These are phyloP conservation scores for Haplosporangium sp. DNA, from an alignment of 371 early-diverging fungal genomes.

Conservation along the genomic window DNA sequence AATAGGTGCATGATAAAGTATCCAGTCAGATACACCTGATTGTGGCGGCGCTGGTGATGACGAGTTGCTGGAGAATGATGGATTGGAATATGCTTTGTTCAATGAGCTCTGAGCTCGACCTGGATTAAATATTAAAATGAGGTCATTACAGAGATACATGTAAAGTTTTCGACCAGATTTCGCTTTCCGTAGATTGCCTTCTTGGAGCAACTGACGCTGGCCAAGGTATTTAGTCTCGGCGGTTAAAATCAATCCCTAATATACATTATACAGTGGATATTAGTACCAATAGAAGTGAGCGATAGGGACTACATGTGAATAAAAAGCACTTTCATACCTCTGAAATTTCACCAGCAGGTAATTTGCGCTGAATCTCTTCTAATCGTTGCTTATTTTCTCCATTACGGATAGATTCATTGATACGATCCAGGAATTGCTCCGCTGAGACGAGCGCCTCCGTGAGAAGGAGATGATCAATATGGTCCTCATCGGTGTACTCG, in stretches of 20 bases:
- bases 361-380: conserved; percentile 71
- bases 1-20: conserved; percentile 37
- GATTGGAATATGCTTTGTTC: conserved; percentile 18
- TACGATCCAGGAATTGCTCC: conserved; percentile 76
- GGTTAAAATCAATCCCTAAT: conserved; percentile 65
- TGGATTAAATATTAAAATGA: conserved; percentile 72
- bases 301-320: no score
- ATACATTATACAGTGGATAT: background rate
- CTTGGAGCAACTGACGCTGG: conserved; percentile 80
- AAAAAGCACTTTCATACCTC: conserved; percentile 55
- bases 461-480: conserved; percentile 82
- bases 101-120: conserved; percentile 14
- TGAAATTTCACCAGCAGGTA: conserved; percentile 73
- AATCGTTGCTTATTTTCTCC: conserved; percentile 81
- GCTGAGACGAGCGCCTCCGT: conserved; percentile 77
- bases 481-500: conserved; percentile 83
- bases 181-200: conserved; percentile 85
- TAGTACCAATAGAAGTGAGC: background rate
- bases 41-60: conserved; percentile 7
- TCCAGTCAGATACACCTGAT: conserved; percentile 24
- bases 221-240: conserved; percentile 74
- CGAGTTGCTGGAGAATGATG: conserved; percentile 1
- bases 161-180: conserved; percentile 88
- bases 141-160: conserved; percentile 90
- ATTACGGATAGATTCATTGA: conserved; percentile 84